These are phyloP conservation scores for Colletotrichum echinochloae DNA, from an alignment of 2,329 filamentous ascomycete species.

Conservation along the genomic window DNA sequence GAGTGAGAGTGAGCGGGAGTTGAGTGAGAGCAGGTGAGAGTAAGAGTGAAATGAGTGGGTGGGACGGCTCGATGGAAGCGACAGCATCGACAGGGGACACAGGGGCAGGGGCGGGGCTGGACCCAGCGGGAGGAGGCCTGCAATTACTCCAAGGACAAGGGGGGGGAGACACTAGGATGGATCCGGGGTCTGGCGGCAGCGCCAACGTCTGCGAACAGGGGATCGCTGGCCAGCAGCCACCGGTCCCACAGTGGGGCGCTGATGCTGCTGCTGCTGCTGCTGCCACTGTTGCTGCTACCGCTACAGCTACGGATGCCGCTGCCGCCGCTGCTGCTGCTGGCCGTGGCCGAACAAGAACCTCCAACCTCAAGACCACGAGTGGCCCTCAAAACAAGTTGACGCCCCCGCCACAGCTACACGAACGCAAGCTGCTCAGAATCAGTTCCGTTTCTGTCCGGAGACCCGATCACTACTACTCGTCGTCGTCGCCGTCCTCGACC, in stretches of 20 bases:
- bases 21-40: neutral
- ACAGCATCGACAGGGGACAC: slow-evolving; percentile 7
- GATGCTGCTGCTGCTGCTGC: no score
- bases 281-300: no score
- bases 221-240: neutral
- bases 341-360: neutral
- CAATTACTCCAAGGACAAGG: slow-evolving; percentile 29
- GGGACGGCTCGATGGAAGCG: neutral
- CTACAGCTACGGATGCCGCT: no score
- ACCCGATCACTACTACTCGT: neutral
- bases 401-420: slow-evolving; percentile 36
- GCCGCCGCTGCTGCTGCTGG: neutral
- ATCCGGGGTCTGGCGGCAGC: slow-evolving; percentile 12
- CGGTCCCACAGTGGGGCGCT: no score
- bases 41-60: neutral
- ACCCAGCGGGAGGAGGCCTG: slow-evolving; percentile 22
- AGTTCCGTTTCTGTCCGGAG: neutral
- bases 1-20: neutral
- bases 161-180: slow-evolving; percentile 11
- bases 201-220: neutral
- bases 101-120: slow-evolving; percentile 16
- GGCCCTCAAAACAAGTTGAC: slow-evolving; percentile 35
- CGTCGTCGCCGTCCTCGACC: neutral
- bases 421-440: slow-evolving; percentile 25
- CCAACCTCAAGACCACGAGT: slow-evolving; percentile 1